A percentile compares a stretch with the other conserved stretches of the same genome.
These are phyloP conservation scores for Scleromitrula shiraiana DNA, from an alignment of 2,329 filamentous ascomycete species.

Conservation along the genomic window DNA sequence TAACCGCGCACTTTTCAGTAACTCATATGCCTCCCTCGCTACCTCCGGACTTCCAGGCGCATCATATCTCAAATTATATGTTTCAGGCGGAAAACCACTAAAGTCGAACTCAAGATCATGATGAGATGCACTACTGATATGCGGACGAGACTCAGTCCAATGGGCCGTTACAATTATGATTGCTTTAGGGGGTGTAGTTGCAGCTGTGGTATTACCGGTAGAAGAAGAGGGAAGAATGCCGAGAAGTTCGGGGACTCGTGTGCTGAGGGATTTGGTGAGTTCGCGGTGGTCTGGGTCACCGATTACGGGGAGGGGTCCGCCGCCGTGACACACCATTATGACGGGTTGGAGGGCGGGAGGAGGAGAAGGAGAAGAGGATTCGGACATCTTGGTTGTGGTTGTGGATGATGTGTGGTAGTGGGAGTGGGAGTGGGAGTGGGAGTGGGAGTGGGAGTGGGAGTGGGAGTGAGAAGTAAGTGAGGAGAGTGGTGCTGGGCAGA, in stretches of 20 bases:
- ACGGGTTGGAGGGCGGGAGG: constrained; percentile 15
- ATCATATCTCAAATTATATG: constrained; percentile 48
- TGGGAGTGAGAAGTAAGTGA: too few species aligned
- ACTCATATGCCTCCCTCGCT: constrained; percentile 40
- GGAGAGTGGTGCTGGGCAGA: not conserved
- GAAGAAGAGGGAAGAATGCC: constrained; percentile 42
- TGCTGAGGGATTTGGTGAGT: constrained; percentile 44
- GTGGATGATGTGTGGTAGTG: not conserved
- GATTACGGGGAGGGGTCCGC: constrained; percentile 49
- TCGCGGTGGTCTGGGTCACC: constrained; percentile 44
- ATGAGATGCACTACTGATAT: constrained; percentile 41
- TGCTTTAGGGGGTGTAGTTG: constrained; percentile 45
- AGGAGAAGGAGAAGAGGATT: too few species aligned
- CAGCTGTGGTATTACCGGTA: not conserved
- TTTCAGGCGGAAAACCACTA: constrained; percentile 47
- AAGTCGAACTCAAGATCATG: constrained; percentile 51
- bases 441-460: too few species aligned
- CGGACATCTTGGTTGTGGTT: too few species aligned
- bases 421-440: too few species aligned
- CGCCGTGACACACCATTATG: constrained; percentile 22
- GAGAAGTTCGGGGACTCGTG: constrained; percentile 47
- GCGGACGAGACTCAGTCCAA: constrained; percentile 54
- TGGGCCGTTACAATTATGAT: constrained; percentile 72
- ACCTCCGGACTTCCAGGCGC: constrained; percentile 47
- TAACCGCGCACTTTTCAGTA: constrained; percentile 38